Conservation (phyloP, 1,284 basidiomycete species). For the Puccinia horiana region DNA sequence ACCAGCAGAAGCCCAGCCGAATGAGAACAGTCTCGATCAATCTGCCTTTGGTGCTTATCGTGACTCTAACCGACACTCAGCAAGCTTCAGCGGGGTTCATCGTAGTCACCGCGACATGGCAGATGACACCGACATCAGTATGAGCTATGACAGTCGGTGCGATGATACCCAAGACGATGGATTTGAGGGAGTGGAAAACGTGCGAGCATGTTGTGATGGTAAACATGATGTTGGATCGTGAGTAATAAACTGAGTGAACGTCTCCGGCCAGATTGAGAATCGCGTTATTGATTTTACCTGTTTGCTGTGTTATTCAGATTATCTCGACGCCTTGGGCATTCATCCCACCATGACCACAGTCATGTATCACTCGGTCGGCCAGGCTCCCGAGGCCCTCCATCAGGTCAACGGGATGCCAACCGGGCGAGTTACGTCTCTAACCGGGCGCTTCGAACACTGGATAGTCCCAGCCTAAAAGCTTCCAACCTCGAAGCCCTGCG, state of each 20-base stretch:
- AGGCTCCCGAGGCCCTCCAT: conserved; percentile 15
- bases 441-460: conserved; percentile 12
- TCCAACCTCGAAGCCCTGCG: conserved; percentile 40
- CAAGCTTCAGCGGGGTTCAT: conserved; percentile 58
- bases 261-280: conserved; percentile 15
- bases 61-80: conserved; percentile 60
- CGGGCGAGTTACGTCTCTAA: neutral
- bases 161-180: conserved; percentile 72
- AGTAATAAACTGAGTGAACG: conserved; percentile 50
- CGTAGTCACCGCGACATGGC: conserved; percentile 68
- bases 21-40: conserved; percentile 42
- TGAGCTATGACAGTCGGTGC: conserved; percentile 54
- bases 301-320: conserved; percentile 15
- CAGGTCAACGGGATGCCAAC: neutral
- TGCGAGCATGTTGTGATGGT: conserved; percentile 87
- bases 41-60: conserved; percentile 52
- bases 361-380: conserved; percentile 1
- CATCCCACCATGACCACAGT: conserved; percentile 18
- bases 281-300: neutral
- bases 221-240: conserved; percentile 67
- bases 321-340: conserved; percentile 32
- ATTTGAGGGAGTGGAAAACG: conserved; percentile 93
- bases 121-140: conserved; percentile 56
- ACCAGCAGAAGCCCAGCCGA: neutral
- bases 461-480: conserved; percentile 40